These are phyloP conservation scores for Allantophomopsis cytisporea DNA, from an alignment of 2,329 filamentous ascomycete species.

Conservation along the genomic window DNA sequence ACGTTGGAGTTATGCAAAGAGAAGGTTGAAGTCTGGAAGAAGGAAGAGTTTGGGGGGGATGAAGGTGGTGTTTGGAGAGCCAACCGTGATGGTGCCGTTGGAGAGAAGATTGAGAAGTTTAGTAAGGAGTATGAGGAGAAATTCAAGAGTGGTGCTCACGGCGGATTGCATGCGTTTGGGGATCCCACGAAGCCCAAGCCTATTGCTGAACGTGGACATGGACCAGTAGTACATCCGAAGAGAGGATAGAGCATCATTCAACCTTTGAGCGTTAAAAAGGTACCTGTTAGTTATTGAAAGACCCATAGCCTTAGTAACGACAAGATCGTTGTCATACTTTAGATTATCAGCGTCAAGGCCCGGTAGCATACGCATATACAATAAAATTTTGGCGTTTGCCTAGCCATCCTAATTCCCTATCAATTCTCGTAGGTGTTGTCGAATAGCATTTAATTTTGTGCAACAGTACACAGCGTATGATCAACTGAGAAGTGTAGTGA, in stretches of 20 bases:
- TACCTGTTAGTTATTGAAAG: no score
- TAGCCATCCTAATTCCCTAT: no score
- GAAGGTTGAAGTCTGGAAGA: constrained; percentile 89
- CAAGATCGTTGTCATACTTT: no score
- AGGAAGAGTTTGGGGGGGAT: constrained; percentile 70
- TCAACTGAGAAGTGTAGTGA: no score
- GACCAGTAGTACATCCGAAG: constrained; percentile 10
- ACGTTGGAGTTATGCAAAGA: constrained; percentile 78
- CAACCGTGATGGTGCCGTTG: constrained; percentile 61
- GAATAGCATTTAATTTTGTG: no score
- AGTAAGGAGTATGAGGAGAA: constrained; percentile 4
- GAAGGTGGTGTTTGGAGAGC: constrained; percentile 74
- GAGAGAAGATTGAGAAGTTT: constrained; percentile 27
- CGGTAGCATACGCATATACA: no score
- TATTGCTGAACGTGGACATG: constrained; percentile 14
- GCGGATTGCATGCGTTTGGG: constrained; percentile 9
- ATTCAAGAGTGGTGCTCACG: constrained; percentile 2
- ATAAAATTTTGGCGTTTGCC: no score
- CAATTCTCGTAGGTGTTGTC: no score
- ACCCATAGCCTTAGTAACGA: no score
- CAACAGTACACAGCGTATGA: no score
- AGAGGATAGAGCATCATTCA: background rate
- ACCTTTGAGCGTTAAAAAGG: background rate
- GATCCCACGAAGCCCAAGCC: constrained; percentile 5
- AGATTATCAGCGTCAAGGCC: no score